phyloP scores from a whole-genome alignment of 306 rosid genomes.

The Hippophae rhamnoides region DNA sequence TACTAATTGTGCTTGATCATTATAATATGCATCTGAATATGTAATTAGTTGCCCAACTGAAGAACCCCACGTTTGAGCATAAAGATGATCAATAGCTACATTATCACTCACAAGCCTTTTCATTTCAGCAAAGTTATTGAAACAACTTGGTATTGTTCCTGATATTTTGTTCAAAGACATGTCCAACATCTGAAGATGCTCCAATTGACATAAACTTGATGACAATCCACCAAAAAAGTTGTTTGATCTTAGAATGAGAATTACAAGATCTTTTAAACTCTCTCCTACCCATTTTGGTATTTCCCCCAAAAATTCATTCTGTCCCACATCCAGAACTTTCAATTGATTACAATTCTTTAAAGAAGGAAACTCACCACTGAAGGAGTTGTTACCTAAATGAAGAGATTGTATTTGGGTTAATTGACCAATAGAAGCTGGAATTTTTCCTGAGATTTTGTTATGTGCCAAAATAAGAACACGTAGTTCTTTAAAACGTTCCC shows the following conservation, averaged over 20 bases:
- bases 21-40: not conserved
- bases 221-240: slow-evolving; percentile 3
- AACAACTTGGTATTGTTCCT: not conserved
- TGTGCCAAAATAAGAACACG: not conserved
- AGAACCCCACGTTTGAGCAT: not conserved
- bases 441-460: not conserved
- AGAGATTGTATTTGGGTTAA: not conserved
- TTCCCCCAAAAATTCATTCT: not conserved
- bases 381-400: not conserved
- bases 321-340: not conserved
- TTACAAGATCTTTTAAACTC: not conserved
- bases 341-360: not conserved
- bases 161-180: not conserved
- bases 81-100: not conserved
- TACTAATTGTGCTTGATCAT: not conserved
- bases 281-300: slow-evolving; percentile 15
- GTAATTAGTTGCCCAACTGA: not conserved
- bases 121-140: not conserved
- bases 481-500: not conserved
- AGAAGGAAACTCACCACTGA: slow-evolving; percentile 3
- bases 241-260: slow-evolving; percentile 4
- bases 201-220: not conserved
- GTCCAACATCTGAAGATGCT: not conserved
- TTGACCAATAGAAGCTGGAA: slow-evolving; percentile 2
- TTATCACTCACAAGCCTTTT: not conserved